A percentile compares a stretch with the other conserved stretches of the same genome.
These are phyloP conservation scores for Lachancea meyersii DNA, from an alignment of 805 yeast species.

Conservation along the genomic window DNA sequence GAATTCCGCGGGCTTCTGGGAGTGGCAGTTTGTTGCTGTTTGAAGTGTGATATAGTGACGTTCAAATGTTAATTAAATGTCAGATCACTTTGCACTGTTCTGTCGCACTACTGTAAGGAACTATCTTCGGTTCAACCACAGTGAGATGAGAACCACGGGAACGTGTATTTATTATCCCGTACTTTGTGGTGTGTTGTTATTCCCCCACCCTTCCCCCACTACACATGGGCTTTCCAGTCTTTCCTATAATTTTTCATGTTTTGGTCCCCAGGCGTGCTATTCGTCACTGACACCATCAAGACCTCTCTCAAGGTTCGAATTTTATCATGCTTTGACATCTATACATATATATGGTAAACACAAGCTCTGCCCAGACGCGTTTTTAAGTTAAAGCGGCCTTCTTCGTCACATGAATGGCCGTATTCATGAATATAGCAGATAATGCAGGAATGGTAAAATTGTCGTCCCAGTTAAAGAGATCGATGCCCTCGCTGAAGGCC, in stretches of 20 bases:
- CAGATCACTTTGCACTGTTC: neutral
- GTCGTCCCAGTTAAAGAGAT: slow-evolving; percentile 74
- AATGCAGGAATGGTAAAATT: slow-evolving; percentile 91
- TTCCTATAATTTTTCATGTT: too few relatives aligned
- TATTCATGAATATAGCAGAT: slow-evolving; percentile 59
- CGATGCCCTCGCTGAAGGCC: slow-evolving; percentile 79
- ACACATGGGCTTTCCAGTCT: too few relatives aligned
- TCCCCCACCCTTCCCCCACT: too few relatives aligned
- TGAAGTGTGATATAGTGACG: neutral
- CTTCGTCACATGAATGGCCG: slow-evolving; percentile 34
- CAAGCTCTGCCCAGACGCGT: neutral
- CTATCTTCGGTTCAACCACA: too few relatives aligned
- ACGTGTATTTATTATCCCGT: too few relatives aligned
- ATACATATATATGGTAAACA: neutral
- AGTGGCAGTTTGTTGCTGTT: too few relatives aligned
- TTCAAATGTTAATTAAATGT: neutral
- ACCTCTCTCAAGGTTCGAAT: neutral
- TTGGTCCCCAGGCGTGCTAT: too few relatives aligned
- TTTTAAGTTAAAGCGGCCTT: neutral
- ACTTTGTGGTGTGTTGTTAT: too few relatives aligned
- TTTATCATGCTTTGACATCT: neutral
- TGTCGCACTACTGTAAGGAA: too few relatives aligned
- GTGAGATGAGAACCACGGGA: too few relatives aligned
- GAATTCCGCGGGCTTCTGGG: too few relatives aligned
- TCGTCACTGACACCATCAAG: neutral